Conservation (phyloP, 2,329 filamentous ascomycete species). For the Pyrenophora teres region DNA sequence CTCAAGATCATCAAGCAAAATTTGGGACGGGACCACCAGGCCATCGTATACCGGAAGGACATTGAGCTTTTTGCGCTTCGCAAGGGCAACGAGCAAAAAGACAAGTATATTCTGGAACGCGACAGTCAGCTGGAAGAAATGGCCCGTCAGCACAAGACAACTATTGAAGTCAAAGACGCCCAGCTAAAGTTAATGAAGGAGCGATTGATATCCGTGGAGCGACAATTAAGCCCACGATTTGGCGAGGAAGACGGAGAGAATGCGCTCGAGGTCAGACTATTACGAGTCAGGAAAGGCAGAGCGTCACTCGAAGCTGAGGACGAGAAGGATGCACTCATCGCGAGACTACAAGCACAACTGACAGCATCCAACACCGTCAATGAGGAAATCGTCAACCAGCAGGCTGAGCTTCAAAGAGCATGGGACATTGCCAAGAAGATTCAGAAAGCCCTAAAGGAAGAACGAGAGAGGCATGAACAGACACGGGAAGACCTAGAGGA, state of each 20-base stretch:
- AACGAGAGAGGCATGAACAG: constrained; percentile 33
- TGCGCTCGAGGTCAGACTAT: constrained; percentile 38
- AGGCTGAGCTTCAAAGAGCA: constrained; percentile 39
- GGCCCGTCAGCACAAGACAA: constrained; percentile 31
- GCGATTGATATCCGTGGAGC: constrained; percentile 33
- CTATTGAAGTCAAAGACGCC: constrained; percentile 38
- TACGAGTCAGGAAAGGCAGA: constrained; percentile 37
- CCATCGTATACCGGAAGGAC: constrained; percentile 43
- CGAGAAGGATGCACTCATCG: constrained; percentile 35
- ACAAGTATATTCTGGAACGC: constrained; percentile 37
- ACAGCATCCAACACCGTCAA: constrained; percentile 20
- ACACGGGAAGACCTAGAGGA: constrained; percentile 36
- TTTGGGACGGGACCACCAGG: constrained; percentile 40
- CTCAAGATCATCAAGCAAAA: constrained; percentile 39
- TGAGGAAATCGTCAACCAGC: constrained; percentile 32
- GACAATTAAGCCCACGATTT: constrained; percentile 22
- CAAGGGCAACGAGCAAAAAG: constrained; percentile 44
- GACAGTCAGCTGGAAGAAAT: constrained; percentile 36
- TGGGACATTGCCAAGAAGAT: constrained; percentile 40
- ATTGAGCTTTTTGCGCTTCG: constrained; percentile 46
- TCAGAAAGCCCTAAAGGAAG: constrained; percentile 34
- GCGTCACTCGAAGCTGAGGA: constrained; percentile 25
- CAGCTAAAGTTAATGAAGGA: constrained; percentile 39
- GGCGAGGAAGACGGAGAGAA: constrained; percentile 31
- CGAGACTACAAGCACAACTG: constrained; percentile 35